A percentile compares a stretch with the other conserved stretches of the same genome.
Conservation (phyloP, 257 asterid species). For the Primulina huaijiensis region DNA sequence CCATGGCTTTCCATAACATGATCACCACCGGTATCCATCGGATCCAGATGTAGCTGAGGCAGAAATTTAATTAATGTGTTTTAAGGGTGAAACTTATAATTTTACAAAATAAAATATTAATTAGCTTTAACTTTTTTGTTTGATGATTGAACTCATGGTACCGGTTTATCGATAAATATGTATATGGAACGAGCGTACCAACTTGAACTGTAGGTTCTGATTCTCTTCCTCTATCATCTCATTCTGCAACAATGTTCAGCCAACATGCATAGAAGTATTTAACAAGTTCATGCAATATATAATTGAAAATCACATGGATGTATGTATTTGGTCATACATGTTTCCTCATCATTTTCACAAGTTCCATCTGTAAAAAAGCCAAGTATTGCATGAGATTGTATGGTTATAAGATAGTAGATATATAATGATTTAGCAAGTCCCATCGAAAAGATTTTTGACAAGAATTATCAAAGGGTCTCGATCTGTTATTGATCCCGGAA, state of each 20-base stretch:
- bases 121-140: too few relatives aligned
- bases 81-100: background rate
- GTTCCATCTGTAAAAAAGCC: constrained; percentile 45
- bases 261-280: constrained; percentile 4
- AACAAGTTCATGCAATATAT: background rate
- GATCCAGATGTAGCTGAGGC: constrained; percentile 64
- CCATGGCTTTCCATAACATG: constrained; percentile 53
- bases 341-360: constrained; percentile 52
- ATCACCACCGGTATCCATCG: constrained; percentile 37
- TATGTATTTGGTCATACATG: constrained; percentile 31
- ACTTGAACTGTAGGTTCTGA: constrained; percentile 54
- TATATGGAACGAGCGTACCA: constrained; percentile 31
- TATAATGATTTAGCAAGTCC: too few relatives aligned
- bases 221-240: constrained; percentile 62
- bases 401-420: background rate
- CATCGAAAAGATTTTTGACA: too few relatives aligned
- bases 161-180: background rate
- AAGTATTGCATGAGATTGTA: constrained; percentile 1
- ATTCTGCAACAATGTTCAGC: constrained; percentile 32
- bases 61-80: constrained; percentile 14
- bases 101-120: too few relatives aligned
- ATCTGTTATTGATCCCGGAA: background rate
- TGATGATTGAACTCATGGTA: background rate
- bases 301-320: background rate
- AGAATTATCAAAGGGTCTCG: too few relatives aligned